Percentiles rank a stretch among this genome's conserved stretches.
These are phyloP conservation scores for Pogostemon cablin DNA, from an alignment of 257 asterid genomes.

Conservation along the genomic window DNA sequence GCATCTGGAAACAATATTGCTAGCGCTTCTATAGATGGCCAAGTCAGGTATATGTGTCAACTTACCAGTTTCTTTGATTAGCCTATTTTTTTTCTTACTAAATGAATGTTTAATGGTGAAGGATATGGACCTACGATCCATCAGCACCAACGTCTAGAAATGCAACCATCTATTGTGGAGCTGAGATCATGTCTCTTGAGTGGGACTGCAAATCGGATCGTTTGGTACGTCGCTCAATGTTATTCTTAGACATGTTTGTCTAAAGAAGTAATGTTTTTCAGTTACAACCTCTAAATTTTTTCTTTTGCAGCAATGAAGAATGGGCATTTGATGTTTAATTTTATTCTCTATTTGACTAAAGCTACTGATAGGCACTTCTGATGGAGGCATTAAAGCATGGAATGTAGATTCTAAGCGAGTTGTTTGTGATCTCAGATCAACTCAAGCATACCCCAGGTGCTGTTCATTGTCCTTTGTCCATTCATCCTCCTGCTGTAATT, in stretches of 20 bases:
- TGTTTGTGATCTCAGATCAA: conserved; percentile 84
- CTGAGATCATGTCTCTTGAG: conserved; percentile 95
- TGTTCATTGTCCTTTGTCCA: conserved; percentile 5
- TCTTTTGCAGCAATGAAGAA: conserved; percentile 32
- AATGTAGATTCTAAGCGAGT: conserved; percentile 95
- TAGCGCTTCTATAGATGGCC: conserved; percentile 95
- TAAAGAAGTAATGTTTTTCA: conserved; percentile 25
- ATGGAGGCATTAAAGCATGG: conserved; percentile 98
- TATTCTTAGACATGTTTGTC: conserved; percentile 15
- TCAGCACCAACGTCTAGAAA: conserved; percentile 82
- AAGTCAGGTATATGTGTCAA: conserved; percentile 65
- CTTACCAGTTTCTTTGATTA: conserved; percentile 23
- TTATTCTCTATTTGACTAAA: conserved; percentile 53
- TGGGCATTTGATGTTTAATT: conserved; percentile 40
- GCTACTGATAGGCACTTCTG: conserved; percentile 99
- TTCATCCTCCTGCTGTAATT: conserved; percentile 9
- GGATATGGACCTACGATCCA: conserved; percentile 96
- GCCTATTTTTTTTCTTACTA: conserved; percentile 6
- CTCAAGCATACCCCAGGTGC: conserved; percentile 84
- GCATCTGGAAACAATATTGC: conserved; percentile 95
- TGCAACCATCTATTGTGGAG: conserved; percentile 97
- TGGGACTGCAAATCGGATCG: conserved; percentile 99
- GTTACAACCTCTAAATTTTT: conserved; percentile 25
- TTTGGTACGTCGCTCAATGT: conserved; percentile 56
- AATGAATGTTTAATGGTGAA: conserved; percentile 43